Evolutionary conservation across 2,329 filamentous ascomycete genomes (phyloP), one percentile per base, ranked within the genome.

Genomic region (Colletotrichum truncatum): DNA sequence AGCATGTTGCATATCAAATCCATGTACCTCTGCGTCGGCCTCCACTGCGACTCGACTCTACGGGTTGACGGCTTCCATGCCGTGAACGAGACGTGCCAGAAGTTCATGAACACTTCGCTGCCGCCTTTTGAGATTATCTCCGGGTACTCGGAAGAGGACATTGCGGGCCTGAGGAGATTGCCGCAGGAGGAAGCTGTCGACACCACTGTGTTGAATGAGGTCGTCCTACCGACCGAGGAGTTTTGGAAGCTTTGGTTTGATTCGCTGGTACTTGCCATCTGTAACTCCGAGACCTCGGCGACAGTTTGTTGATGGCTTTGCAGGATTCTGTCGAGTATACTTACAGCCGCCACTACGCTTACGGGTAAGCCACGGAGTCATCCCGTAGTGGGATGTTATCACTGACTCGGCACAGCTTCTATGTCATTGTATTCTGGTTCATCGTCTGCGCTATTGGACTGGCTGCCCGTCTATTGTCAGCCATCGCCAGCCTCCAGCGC

Each of bases 361-460:
- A 82, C 39, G 77, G 76, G 78, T 80, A 70, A n/a, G 71, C 66
- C n/a, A n/a, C n/a, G n/a, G n/a, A 5, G 4, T 11, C 4, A 6
- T 16, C 9, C 6, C 4, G n/a, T n/a, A 12, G 26, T 41, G 4
- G 7, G 23, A 18, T 6, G n/a, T n/a, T 9, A 2, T 23, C 21
- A 12, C 68, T 70, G 4, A 73, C 8, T 0, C 6, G 16, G 3
- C n/a, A 3, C 12, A 78, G 78, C 3, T 68, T 69, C 14, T 75
- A 73, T 4, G 78, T 83, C 70, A 69, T 78, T 7, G 54, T 72
- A 0, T 84, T 82, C 59, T 85, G 82, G 82, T 56, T 66, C 0
- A 60, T 70, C 2, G 79, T 83, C 1, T 64, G 81, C 9, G 69
- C 71, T 4, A 67, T 82, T 6, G 81, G 80, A 8, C 28, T 79